Conservation (phyloP, 805 yeast genomes). For the Zygotorulaspora sp. region DNA sequence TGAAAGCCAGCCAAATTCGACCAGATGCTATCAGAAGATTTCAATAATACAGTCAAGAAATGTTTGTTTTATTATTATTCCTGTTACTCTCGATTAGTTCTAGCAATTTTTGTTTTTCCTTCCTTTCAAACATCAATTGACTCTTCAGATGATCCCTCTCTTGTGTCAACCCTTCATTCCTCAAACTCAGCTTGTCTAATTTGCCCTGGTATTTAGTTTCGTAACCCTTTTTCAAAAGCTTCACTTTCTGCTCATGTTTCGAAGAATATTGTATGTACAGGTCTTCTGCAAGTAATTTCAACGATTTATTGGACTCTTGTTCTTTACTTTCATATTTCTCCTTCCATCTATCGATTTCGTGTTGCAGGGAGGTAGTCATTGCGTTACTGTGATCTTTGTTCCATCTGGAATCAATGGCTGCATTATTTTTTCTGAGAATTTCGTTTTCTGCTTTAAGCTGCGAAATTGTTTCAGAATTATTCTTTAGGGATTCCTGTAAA, state of each 20-base stretch:
- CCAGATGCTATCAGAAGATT: too few species aligned
- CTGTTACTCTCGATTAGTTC: slow-evolving; percentile 41
- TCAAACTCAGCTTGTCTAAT: slow-evolving; percentile 40
- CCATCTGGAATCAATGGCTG: slow-evolving; percentile 18
- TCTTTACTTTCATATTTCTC: slow-evolving; percentile 40
- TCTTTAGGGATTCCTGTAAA: slow-evolving; percentile 31
- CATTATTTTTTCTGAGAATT: slow-evolving; percentile 23
- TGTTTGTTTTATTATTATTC: too few species aligned
- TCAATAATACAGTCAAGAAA: too few species aligned
- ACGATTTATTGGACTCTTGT: slow-evolving; percentile 47
- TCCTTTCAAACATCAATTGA: slow-evolving; percentile 46
- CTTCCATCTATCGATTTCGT: slow-evolving; percentile 30
- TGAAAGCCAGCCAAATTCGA: too few species aligned
- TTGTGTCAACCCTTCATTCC: slow-evolving; percentile 43
- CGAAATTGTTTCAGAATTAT: slow-evolving; percentile 28
- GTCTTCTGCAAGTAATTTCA: slow-evolving; percentile 63
- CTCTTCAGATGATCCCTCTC: slow-evolving; percentile 51
- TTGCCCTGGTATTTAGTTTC: slow-evolving; percentile 49
- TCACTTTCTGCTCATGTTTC: slow-evolving; percentile 71
- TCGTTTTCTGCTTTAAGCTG: slow-evolving; percentile 29
- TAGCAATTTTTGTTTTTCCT: slow-evolving; percentile 55
- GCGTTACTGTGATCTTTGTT: neutral
- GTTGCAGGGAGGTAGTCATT: slow-evolving; percentile 15
- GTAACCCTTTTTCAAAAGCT: slow-evolving; percentile 53
- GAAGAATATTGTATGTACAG: slow-evolving; percentile 69